A percentile compares a stretch with the other conserved stretches of the same genome.
Conservation (phyloP, 2,329 filamentous ascomycete species). For the Macroventuria anomochaeta region DNA sequence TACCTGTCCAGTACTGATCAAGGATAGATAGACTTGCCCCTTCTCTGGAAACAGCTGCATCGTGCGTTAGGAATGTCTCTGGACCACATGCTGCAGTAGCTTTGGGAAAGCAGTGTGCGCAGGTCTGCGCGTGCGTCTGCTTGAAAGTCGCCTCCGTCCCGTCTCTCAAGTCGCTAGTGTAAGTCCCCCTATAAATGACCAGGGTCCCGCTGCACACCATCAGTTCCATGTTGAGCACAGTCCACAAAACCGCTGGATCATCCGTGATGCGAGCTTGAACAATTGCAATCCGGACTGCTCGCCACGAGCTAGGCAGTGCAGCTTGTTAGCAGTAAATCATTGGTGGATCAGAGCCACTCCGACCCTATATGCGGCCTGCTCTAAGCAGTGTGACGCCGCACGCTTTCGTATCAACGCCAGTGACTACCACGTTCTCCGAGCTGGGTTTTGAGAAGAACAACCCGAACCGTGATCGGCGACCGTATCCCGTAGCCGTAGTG, state of each 20-base stretch:
- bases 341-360: constrained; percentile 46
- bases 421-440: not conserved
- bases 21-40: constrained; percentile 40
- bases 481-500: constrained; percentile 29
- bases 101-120: constrained; percentile 38
- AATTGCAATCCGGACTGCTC: constrained; percentile 41
- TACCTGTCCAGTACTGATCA: constrained; percentile 44
- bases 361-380: constrained; percentile 35
- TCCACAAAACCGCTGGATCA: constrained; percentile 44
- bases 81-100: constrained; percentile 47
- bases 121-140: constrained; percentile 31
- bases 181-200: constrained; percentile 31
- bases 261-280: constrained; percentile 45
- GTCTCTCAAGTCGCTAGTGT: constrained; percentile 36
- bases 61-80: constrained; percentile 44
- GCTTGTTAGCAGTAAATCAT: constrained; percentile 31
- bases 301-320: constrained; percentile 42
- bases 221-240: constrained; percentile 48
- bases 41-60: constrained; percentile 45
- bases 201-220: constrained; percentile 38
- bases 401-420: constrained; percentile 35
- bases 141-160: constrained; percentile 31
- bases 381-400: constrained; percentile 31
- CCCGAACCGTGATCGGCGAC: constrained; percentile 39
- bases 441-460: constrained; percentile 37